phyloP scores from a whole-genome alignment of 2,329 filamentous ascomycete genomes.

The Fusarium circinatum region DNA sequence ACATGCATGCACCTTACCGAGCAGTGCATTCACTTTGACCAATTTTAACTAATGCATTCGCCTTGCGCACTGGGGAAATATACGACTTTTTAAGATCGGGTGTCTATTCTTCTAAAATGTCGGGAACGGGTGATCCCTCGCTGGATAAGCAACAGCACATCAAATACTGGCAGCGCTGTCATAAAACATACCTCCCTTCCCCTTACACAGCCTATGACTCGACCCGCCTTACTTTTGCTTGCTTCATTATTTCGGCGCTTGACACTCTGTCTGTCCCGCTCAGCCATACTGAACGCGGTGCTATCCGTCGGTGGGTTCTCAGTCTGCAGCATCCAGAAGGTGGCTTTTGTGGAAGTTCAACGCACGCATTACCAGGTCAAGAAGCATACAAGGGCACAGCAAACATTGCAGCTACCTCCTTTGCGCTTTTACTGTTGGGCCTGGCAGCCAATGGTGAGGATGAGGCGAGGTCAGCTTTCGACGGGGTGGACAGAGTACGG shows the following conservation, averaged over 20 bases:
- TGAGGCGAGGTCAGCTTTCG: constrained; percentile 59
- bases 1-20: not conserved
- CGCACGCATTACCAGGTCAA: constrained; percentile 57
- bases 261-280: constrained; percentile 78
- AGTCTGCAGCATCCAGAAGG: constrained; percentile 85
- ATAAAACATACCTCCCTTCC: constrained; percentile 81
- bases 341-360: constrained; percentile 89
- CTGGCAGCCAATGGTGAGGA: constrained; percentile 55
- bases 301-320: constrained; percentile 80
- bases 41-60: not conserved
- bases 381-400: constrained; percentile 63
- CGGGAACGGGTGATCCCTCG: constrained; percentile 38
- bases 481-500: constrained; percentile 72
- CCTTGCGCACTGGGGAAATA: too few species aligned
- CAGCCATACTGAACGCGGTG: constrained; percentile 54
- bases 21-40: not conserved
- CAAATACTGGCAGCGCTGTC: constrained; percentile 92
- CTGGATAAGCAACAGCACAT: constrained; percentile 76
- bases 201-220: constrained; percentile 90
- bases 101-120: constrained; percentile 9
- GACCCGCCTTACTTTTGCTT: constrained; percentile 87
- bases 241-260: constrained; percentile 87
- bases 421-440: constrained; percentile 81
- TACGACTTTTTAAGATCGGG: not conserved
- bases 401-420: constrained; percentile 88